Evolutionary conservation across 148 eudicot species (phyloP).

Genomic region (Selenicereus undatus): DNA sequence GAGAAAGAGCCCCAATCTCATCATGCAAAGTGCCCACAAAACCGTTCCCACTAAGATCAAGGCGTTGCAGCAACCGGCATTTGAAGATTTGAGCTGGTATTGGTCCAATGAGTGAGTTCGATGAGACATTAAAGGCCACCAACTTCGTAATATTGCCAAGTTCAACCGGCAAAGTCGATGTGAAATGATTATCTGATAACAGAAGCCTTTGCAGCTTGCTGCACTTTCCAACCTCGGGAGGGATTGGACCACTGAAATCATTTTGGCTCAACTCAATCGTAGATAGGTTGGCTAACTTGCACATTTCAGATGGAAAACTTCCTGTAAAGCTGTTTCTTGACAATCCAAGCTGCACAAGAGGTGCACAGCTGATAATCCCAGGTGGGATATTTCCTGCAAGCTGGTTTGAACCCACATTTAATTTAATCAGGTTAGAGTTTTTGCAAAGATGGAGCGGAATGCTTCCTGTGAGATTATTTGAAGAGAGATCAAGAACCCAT

Average conservation of each 20-base stretch:
- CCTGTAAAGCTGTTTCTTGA: conserved; percentile 32
- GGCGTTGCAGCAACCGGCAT: conserved; percentile 58
- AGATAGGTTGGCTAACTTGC: conserved; percentile 38
- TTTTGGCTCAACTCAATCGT: conserved; percentile 39
- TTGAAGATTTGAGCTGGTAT: conserved; percentile 32
- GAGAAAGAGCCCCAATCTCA: conserved; percentile 53
- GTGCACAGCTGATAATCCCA: conserved; percentile 28
- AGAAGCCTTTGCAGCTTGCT: conserved; percentile 37
- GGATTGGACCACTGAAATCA: conserved; percentile 37
- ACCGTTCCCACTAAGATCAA: conserved; percentile 71
- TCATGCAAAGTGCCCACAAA: conserved; percentile 56
- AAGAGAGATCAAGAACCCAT: conserved; percentile 37
- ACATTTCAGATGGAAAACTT: conserved; percentile 35
- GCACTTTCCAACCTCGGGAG: conserved; percentile 33
- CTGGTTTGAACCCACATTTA: conserved; percentile 35
- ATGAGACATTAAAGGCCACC: conserved; percentile 36
- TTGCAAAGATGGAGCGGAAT: conserved; percentile 32
- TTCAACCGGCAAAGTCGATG: conserved; percentile 30
- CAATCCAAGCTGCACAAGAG: conserved; percentile 32
- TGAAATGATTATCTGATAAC: conserved; percentile 34
- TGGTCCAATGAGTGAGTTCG: conserved; percentile 31
- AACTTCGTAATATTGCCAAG: conserved; percentile 31
- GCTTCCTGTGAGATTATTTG: conserved; percentile 35
- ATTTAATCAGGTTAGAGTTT: conserved; percentile 29
- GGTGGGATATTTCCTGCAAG: conserved; percentile 37